Conservation (phyloP, 2,329 filamentous ascomycete species). For the Penicillium sp. region DNA sequence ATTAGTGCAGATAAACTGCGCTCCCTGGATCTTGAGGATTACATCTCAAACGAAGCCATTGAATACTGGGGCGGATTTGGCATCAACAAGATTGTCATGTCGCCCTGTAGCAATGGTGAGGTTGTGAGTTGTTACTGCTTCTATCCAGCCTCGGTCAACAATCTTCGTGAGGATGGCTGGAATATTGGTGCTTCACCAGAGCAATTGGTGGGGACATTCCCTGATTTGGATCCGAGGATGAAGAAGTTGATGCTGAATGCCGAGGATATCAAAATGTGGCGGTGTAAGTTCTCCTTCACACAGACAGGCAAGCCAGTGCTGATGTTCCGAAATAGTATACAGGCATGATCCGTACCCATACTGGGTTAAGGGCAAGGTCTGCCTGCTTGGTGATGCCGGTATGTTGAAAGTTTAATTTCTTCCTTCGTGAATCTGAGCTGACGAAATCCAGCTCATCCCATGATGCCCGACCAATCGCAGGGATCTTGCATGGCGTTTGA, state of each 20-base stretch:
- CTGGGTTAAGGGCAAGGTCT: conserved; percentile 30
- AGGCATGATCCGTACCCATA: conserved; percentile 29
- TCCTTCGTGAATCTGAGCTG: background rate
- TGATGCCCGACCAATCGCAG: conserved; percentile 35
- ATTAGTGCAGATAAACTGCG: conserved; percentile 26
- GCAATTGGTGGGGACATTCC: conserved; percentile 26
- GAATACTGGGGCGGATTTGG: conserved; percentile 39
- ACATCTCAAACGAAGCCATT: conserved; percentile 33
- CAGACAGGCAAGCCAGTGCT: background rate
- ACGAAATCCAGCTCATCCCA: conserved; percentile 27
- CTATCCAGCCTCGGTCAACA: conserved; percentile 25
- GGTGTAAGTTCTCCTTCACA: conserved; percentile 11
- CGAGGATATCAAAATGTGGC: conserved; percentile 29
- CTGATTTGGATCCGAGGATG: conserved; percentile 23
- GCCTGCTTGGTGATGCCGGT: conserved; percentile 33
- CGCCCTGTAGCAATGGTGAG: conserved; percentile 39
- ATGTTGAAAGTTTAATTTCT: background rate
- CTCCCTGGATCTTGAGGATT: conserved; percentile 29
- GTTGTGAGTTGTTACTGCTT: conserved; percentile 45
- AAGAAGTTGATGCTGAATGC: conserved; percentile 23
- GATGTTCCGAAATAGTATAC: conserved; percentile 16
- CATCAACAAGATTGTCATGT: conserved; percentile 44
- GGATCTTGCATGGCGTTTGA: conserved; percentile 45
- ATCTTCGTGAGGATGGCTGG: conserved; percentile 27
- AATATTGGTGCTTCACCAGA: conserved; percentile 21